These are phyloP conservation scores for Globisporangium splendens DNA, from an alignment of 352 stramenopile species.

Conservation along the genomic window DNA sequence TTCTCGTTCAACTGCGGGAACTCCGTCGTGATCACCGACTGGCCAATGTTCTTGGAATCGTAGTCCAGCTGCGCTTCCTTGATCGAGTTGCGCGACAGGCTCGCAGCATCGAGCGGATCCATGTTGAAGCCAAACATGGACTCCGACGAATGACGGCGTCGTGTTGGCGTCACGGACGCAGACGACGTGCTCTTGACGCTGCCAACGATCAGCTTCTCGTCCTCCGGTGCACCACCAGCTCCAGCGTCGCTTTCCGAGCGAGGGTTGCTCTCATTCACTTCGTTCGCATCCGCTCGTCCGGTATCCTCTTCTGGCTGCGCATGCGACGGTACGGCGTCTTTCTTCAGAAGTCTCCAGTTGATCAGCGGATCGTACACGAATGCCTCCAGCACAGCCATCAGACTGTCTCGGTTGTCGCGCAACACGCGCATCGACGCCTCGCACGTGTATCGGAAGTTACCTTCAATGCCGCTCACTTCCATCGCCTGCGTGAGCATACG, in stretches of 20 bases:
- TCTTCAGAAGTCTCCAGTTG: conserved; percentile 96
- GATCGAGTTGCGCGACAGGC: conserved; percentile 60
- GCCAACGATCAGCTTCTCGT: conserved; percentile 34
- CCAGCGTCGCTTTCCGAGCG: conserved; percentile 4
- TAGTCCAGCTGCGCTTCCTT: conserved; percentile 50
- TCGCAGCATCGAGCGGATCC: conserved; percentile 50
- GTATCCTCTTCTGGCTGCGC: conserved; percentile 60
- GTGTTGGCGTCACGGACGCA: conserved; percentile 32
- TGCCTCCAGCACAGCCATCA: conserved; percentile 99
- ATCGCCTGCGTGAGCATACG: conserved; percentile 98
- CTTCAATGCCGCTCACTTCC: conserved; percentile 99
- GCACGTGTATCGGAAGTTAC: conserved; percentile 98
- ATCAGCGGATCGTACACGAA: conserved; percentile 99
- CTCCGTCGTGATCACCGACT: conserved; percentile 57
- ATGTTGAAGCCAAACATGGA: conserved; percentile 66
- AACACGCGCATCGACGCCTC: conserved; percentile 98
- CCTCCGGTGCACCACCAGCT: conserved; percentile 1
- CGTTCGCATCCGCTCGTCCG: conserved; percentile 8
- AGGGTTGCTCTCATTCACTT: not conserved
- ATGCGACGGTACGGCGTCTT: conserved; percentile 72
- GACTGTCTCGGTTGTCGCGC: conserved; percentile 96
- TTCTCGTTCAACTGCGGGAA: conserved; percentile 86
- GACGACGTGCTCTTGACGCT: conserved; percentile 67
- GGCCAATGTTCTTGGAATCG: conserved; percentile 47
- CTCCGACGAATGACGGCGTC: conserved; percentile 55